Base-by-base conservation (phyloP, 495 filamentous ascomycete species). In the Penicillium daleae region DNA sequence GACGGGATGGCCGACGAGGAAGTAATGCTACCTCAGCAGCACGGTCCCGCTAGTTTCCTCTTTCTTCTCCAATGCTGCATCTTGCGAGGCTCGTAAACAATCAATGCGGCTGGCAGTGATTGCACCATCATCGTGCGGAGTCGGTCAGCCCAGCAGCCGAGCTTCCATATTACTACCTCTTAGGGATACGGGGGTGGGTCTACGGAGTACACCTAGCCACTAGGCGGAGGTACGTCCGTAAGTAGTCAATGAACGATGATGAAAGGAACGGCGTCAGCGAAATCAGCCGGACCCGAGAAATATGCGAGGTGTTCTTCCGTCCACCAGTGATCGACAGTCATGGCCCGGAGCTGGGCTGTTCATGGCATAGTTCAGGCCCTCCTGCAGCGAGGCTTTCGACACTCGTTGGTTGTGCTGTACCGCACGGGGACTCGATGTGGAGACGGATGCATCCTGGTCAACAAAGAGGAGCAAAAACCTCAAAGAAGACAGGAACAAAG, bases 21-120 rank as follows among this genome's bases (percentile, higher is more conserved):
- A 29, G 24, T 31, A 57, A 50, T 50, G 46, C 46, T 50, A 29
- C 22, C 46, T n/a, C 46, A 50, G 46, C 46, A 27, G 56, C 56
- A 57, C 39, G 56, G 56, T 26, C 56, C 56, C n/a, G 22, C 57
- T 13, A 21, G 27, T 40, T 39, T 21, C 32, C 13, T 29, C 6
- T 21, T 13, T 60, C 19, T 35, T 17, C 24, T 29, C 29, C 22
- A 15, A 50, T 9, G 12, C 10, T 27, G 46, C 42, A 50, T 50
- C 8, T 13, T 50, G 59, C 51, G 51, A 31, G 48, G n/a, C 51
- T 50, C 24, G 46, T 26, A 50, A 50, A 50, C 26, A 50, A n/a
- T 50, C 26, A n/a, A n/a, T 50, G 24, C 51, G 31, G 51, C 51
- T 54, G 19, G 51, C 9, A n/a, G 29, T 7, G 13, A 29, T 50